Evolutionary conservation across 768 basidiomycete species (phyloP), one percentile per base, ranked within the genome.

Genomic region (Galerina marginata): DNA sequence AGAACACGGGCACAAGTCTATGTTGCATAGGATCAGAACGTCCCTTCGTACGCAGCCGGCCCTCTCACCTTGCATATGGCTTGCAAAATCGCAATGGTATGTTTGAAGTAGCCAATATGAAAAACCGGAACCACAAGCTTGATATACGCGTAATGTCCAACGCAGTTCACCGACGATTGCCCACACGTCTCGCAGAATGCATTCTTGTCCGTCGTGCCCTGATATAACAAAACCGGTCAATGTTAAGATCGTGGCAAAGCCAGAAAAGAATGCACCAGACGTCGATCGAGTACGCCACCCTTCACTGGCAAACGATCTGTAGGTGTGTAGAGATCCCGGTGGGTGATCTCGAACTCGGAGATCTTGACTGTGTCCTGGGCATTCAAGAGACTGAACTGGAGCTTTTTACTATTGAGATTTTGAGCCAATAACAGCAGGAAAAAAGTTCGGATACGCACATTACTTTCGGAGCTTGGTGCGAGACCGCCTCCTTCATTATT

Each of bases 61-160:
- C 14, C 45, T 66, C 82, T 56, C 62, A 95, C 96, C 79, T 99
- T 99, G 85, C 97, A 99, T 65, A 99, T 95, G 66, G 92, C 91
- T 71, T 99, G 97, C 1, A 99, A 83, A 64, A 99, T 91, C 25
- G 86, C 85, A 60, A 99, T 94, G 15, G 91, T 93, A 66, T 98
- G 95, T 72, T 95, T 93, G 81, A 99, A 99, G 76, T 94, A 99
- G 6, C 97, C 97, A 58, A 99, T 94, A 72, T 99, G 97, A 74
- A 99, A 99, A 16, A 99, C 96, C 0, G 97, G 97, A 16, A 99
- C 88, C 36, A 91, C 88, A 44, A 99, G 84, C 75, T 97, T 98
- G 78, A 99, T 98, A 77, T 99, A 99, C 4, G 96, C 96, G 72
- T 97, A 99, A 74, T 99, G 97, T 1, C 97, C 97, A 23, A 97